Evolutionary conservation across 768 basidiomycete species (phyloP).

Genomic region (Lyophyllum semitale): DNA sequence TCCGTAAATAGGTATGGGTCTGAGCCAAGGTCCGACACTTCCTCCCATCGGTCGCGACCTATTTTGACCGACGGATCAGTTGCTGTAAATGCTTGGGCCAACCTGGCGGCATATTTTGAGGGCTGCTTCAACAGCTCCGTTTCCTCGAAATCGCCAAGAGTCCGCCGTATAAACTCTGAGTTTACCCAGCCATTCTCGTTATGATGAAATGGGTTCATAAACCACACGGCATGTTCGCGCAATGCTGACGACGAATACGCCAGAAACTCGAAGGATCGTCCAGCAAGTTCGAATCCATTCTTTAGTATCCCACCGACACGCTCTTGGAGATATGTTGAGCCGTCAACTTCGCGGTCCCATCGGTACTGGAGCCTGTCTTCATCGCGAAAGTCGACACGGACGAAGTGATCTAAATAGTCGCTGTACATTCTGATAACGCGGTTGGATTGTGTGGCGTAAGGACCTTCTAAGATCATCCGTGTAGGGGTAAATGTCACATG

Average conservation of each 20-base stretch:
- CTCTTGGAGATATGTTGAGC: conserved; percentile 50
- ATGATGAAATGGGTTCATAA: conserved; percentile 63
- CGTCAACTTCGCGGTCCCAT: conserved; percentile 71
- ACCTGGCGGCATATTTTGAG: conserved; percentile 80
- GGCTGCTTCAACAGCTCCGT: conserved; percentile 51
- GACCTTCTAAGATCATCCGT: conserved; percentile 73
- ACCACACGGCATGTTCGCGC: conserved; percentile 84
- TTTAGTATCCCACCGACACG: conserved; percentile 63
- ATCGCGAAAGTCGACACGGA: conserved; percentile 84
- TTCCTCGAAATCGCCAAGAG: conserved; percentile 69
- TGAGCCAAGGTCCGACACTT: conserved; percentile 56
- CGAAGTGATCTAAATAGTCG: conserved; percentile 64
- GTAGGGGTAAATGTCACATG: conserved; percentile 81
- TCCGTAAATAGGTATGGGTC: conserved; percentile 63
- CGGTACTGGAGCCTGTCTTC: conserved; percentile 77
- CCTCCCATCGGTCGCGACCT: conserved; percentile 56
- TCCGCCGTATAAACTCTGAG: conserved; percentile 58
- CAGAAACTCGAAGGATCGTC: conserved; percentile 74
- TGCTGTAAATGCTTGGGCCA: conserved; percentile 83
- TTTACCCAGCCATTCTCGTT: conserved; percentile 45
- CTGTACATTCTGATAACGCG: conserved; percentile 72
- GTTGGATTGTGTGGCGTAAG: conserved; percentile 76
- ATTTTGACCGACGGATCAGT: conserved; percentile 75
- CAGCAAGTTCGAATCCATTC: conserved; percentile 68
- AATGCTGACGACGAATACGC: conserved; percentile 82